These are phyloP conservation scores for Colletotrichum euphorbiae DNA, from an alignment of 2,329 filamentous ascomycete species.

Conservation along the genomic window DNA sequence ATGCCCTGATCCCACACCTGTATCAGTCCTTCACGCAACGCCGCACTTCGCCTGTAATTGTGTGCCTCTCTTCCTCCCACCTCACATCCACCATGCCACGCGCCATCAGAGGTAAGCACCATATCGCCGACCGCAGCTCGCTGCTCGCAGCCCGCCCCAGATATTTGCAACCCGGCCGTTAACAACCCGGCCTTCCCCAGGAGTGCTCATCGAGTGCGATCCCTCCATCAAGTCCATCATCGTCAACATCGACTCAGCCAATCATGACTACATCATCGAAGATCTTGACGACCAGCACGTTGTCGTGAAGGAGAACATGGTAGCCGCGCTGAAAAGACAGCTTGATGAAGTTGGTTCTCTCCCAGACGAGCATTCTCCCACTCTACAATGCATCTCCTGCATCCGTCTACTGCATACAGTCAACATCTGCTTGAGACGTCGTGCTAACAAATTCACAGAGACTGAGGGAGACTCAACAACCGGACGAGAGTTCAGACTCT, in stretches of 20 bases:
- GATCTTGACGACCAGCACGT: constrained; percentile 83
- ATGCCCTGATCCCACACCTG: background rate
- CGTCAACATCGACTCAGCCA: constrained; percentile 77
- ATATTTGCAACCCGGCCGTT: constrained; percentile 23
- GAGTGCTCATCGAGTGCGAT: constrained; percentile 83
- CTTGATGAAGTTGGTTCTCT: constrained; percentile 71
- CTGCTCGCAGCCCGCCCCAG: constrained; percentile 11
- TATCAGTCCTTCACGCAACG: background rate
- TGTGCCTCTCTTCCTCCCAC: background rate
- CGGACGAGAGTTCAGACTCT: constrained; percentile 64
- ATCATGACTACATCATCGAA: constrained; percentile 82
- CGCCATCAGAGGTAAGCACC: constrained; percentile 62
- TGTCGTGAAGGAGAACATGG: constrained; percentile 80
- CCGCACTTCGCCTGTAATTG: background rate
- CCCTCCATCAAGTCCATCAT: constrained; percentile 91
- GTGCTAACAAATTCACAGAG: constrained; percentile 49
- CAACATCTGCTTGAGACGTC: background rate
- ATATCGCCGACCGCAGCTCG: background rate
- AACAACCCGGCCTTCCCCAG: constrained; percentile 50
- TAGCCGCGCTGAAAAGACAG: constrained; percentile 73
- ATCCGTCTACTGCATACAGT: background rate
- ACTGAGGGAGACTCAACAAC: constrained; percentile 64
- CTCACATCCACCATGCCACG: constrained; percentile 60
- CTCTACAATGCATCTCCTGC: constrained; percentile 5
- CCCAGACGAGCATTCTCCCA: constrained; percentile 9